Conservation (phyloP, 2,329 filamentous ascomycete genomes). For the Fusarium marasasianum region DNA sequence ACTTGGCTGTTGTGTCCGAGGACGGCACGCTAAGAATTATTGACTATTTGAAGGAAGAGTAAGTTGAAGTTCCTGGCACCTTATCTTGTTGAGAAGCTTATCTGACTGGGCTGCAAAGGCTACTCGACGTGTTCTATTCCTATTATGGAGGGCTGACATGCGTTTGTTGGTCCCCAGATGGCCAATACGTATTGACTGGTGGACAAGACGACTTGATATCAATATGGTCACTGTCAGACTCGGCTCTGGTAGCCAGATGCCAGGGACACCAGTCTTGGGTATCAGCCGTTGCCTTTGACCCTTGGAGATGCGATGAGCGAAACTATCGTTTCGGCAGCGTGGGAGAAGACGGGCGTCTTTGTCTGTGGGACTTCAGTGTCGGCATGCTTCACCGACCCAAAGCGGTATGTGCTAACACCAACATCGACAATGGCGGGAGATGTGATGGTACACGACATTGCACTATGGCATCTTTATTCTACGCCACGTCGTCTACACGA, state of each 20-base stretch:
- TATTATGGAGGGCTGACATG: constrained; percentile 95
- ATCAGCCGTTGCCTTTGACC: constrained; percentile 91
- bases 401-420: constrained; percentile 65
- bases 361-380: constrained; percentile 97
- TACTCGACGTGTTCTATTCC: constrained; percentile 86
- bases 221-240: constrained; percentile 91
- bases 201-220: constrained; percentile 96
- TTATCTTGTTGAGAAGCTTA: not conserved
- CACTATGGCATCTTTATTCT: not conserved
- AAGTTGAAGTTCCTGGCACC: constrained; percentile 44
- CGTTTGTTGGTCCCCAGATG: constrained; percentile 97
- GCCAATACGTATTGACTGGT: constrained; percentile 93
- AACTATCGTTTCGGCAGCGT: constrained; percentile 97
- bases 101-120: constrained; percentile 61
- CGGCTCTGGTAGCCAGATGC: constrained; percentile 86
- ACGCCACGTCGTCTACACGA: not conserved
- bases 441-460: not conserved
- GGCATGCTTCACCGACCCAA: constrained; percentile 95
- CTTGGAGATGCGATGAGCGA: constrained; percentile 94
- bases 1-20: constrained; percentile 90
- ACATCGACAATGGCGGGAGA: not conserved
- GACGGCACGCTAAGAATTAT: constrained; percentile 90
- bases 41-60: constrained; percentile 92
- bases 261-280: constrained; percentile 98
- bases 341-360: constrained; percentile 88